These are phyloP conservation scores for Sporothrix mexicana DNA, from an alignment of 2,329 filamentous ascomycete genomes.

Conservation along the genomic window DNA sequence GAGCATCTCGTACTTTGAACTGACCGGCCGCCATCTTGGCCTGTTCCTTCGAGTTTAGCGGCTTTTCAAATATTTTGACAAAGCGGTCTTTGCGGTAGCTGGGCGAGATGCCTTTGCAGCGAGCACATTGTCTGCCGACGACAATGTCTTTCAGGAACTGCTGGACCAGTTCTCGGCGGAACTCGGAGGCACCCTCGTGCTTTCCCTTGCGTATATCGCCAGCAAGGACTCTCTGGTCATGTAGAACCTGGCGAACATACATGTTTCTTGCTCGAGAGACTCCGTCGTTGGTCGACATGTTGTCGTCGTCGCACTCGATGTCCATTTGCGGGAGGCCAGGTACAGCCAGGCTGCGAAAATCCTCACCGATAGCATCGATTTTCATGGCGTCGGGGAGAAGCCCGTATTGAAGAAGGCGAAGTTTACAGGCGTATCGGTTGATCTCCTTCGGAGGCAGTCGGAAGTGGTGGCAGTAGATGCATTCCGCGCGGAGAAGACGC, in stretches of 20 bases:
- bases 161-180: slow-evolving; percentile 76
- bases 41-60: slow-evolving; percentile 74
- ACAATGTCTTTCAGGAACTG: slow-evolving; percentile 79
- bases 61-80: slow-evolving; percentile 91
- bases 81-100: slow-evolving; percentile 86
- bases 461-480: slow-evolving; percentile 87
- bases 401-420: slow-evolving; percentile 84
- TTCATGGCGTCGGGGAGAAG: slow-evolving; percentile 71
- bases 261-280: slow-evolving; percentile 60
- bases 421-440: slow-evolving; percentile 80
- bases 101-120: slow-evolving; percentile 74
- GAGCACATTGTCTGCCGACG: slow-evolving; percentile 70
- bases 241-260: slow-evolving; percentile 77
- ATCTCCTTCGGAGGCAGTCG: slow-evolving; percentile 78
- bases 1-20: slow-evolving; percentile 72
- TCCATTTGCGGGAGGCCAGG: slow-evolving; percentile 51
- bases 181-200: slow-evolving; percentile 81
- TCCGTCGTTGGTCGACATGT: slow-evolving; percentile 58
- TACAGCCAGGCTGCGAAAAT: slow-evolving; percentile 52
- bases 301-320: slow-evolving; percentile 69
- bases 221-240: slow-evolving; percentile 58
- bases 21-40: slow-evolving; percentile 74
- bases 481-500: slow-evolving; percentile 83
- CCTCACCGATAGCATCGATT: slow-evolving; percentile 60
- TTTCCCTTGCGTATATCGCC: slow-evolving; percentile 67